phyloP scores from a whole-genome alignment of 2,329 filamentous ascomycete genomes.

The Pezicula rhizophila region DNA sequence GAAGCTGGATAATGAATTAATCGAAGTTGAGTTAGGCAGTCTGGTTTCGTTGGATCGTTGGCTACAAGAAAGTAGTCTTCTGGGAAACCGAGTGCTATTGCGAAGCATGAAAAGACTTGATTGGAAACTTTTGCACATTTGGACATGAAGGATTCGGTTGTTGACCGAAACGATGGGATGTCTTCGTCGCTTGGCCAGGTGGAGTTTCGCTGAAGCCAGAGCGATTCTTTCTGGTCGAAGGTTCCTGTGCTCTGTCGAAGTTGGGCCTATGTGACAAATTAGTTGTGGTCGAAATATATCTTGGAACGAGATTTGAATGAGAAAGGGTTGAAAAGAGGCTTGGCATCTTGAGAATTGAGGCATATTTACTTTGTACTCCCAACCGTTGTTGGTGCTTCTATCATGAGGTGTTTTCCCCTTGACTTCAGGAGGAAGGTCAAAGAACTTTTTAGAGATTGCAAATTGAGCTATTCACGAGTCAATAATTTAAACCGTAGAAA shows the following conservation, averaged over 20 bases:
- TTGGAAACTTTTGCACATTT: conserved; percentile 37
- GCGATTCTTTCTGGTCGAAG: conserved; percentile 48
- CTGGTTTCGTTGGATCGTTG: conserved; percentile 38
- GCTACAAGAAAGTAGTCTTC: conserved; percentile 45
- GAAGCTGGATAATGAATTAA: conserved; percentile 49
- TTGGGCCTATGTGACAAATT: conserved; percentile 28
- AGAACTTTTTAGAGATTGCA: conserved; percentile 36
- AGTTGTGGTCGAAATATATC: no score
- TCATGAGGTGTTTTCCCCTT: conserved; percentile 42
- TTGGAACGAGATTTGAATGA: no score
- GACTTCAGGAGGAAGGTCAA: conserved; percentile 37
- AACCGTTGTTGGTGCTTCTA: conserved; percentile 37
- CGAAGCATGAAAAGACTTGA: conserved; percentile 46
- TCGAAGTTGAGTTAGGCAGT: conserved; percentile 44
- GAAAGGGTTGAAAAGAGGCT: no score
- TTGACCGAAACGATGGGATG: conserved; percentile 40
- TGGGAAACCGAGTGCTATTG: conserved; percentile 42
- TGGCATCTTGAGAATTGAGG: no score
- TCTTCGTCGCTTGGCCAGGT: conserved; percentile 24
- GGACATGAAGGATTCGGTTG: conserved; percentile 24
- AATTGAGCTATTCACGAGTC: conserved; percentile 8
- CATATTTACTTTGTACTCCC: no score
- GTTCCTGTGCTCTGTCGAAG: conserved; percentile 46
- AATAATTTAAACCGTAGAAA: no score
- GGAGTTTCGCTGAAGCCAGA: conserved; percentile 40